Evolutionary conservation across 768 basidiomycete species (phyloP), one percentile per base, ranked within the genome.

Genomic region (Lentinula edodes): DNA sequence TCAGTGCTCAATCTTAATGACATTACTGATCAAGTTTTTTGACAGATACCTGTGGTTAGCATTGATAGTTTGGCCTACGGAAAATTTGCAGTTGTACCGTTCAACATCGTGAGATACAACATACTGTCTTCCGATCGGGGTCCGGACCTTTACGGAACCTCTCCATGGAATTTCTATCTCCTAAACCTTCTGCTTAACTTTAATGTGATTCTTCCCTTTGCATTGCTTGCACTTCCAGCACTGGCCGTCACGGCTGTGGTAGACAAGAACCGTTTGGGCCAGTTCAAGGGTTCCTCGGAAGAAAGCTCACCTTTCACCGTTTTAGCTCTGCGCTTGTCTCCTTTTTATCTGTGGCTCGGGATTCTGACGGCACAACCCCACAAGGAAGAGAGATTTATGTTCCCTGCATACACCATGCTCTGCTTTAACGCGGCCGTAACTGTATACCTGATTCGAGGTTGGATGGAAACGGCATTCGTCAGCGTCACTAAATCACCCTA

Each of bases 361-460:
- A 88, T 97, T 63, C 75, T 99, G 65, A 86, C 85, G 4, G 66
- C 79, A 2, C 96, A 98, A 74, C 77, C 89, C 1, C 97, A 99
- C 75, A 99, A 99, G 75, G 97, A 99, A 74, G 97, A 99, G 71
- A 82, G 97, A n/a, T 99, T 99, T 77, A 90, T 98, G 87, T 98
- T 88, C 73, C 96, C 97, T 0, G 89, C 85, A 2, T 98, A 96
- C 71, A 91, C 93, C 1, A 73, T 98, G 36, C 74, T 98, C 52
- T 93, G 93, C 69, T 93, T 98, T 76, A 98, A 98, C 69, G 96
- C 95, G 0, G 92, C 93, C 4, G 87, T 95, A n/a, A 80, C 88
- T 12, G 65, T 96, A 10, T 98, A 91, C 71, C 79, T 99, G 46
- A 66, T 90, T 13, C 84, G 94, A 62, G 95, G 94, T 12, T 94